Percentiles rank a stretch among this genome's conserved stretches.
phyloP scores from a whole-genome alignment of 805 yeast species.

The Candida incommunis region DNA sequence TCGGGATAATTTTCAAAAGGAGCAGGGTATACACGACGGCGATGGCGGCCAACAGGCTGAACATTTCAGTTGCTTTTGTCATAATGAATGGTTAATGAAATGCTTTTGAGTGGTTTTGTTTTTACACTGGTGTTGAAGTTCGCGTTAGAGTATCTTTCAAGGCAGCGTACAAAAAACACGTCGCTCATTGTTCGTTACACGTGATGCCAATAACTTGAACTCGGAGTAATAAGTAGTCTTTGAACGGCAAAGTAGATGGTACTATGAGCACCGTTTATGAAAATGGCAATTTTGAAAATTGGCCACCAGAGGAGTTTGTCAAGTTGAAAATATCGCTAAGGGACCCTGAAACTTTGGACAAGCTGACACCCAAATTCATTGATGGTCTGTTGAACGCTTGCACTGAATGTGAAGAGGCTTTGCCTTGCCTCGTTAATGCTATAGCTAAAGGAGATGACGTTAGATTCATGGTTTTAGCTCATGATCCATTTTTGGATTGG shows the following conservation, averaged over 20 bases:
- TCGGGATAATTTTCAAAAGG: slow-evolving; percentile 38
- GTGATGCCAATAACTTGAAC: no score
- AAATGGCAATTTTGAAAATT: no score
- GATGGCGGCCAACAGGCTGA: slow-evolving; percentile 30
- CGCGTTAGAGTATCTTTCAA: no score
- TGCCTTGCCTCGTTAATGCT: not conserved
- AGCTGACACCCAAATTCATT: not conserved
- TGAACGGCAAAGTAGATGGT: no score
- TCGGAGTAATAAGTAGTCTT: no score
- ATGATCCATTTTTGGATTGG: not conserved
- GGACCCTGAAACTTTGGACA: not conserved
- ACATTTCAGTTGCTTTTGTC: slow-evolving; percentile 59
- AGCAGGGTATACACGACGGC: slow-evolving; percentile 41
- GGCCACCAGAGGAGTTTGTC: not conserved
- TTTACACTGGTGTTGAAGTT: no score
- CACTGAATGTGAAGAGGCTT: not conserved
- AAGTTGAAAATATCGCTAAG: not conserved
- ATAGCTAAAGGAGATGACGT: not conserved
- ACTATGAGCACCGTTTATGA: no score
- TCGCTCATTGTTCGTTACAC: no score
- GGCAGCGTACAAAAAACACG: no score
- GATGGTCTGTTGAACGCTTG: not conserved
- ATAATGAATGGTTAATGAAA: no score
- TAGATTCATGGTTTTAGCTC: not conserved
- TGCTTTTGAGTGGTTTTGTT: no score